These are phyloP conservation scores for Torulaspora indica DNA, from an alignment of 805 yeast genomes.

Conservation along the genomic window DNA sequence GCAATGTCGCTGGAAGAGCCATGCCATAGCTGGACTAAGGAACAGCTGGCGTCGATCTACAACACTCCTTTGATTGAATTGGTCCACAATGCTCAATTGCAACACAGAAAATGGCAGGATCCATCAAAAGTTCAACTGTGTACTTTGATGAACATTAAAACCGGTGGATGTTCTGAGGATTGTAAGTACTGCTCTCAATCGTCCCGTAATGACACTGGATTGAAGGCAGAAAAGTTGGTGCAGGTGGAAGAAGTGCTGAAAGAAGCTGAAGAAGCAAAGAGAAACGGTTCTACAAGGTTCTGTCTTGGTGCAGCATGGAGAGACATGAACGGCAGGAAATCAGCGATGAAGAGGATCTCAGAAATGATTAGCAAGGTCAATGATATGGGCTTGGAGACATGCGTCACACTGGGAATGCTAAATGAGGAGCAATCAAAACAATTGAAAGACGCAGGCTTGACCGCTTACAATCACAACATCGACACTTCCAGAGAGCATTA, in stretches of 20 bases:
- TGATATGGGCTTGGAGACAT: conserved; percentile 65
- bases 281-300: conserved; percentile 69
- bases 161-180: conserved; percentile 80
- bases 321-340: conserved; percentile 73
- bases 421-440: conserved; percentile 55
- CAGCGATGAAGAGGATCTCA: conserved; percentile 55
- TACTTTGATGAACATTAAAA: conserved; percentile 66
- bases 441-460: conserved; percentile 63
- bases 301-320: conserved; percentile 90
- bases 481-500: conserved; percentile 78
- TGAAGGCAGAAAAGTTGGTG: conserved; percentile 63
- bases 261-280: conserved; percentile 61
- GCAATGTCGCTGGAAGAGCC: conserved; percentile 36
- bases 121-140: conserved; percentile 70
- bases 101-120: conserved; percentile 63
- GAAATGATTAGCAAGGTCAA: conserved; percentile 63
- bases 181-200: conserved; percentile 81
- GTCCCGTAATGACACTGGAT: conserved; percentile 60
- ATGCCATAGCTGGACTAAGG: conserved; percentile 51
- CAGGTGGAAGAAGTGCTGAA: conserved; percentile 56
- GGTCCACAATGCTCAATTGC: conserved; percentile 54
- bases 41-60: conserved; percentile 56
- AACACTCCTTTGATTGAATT: conserved; percentile 62
- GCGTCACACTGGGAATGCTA: conserved; percentile 80
- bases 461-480: conserved; percentile 78